A percentile compares a stretch with the other conserved stretches of the same genome.
Conservation (phyloP, 177 flowering plant genomes). For the Vitis hybrid region DNA sequence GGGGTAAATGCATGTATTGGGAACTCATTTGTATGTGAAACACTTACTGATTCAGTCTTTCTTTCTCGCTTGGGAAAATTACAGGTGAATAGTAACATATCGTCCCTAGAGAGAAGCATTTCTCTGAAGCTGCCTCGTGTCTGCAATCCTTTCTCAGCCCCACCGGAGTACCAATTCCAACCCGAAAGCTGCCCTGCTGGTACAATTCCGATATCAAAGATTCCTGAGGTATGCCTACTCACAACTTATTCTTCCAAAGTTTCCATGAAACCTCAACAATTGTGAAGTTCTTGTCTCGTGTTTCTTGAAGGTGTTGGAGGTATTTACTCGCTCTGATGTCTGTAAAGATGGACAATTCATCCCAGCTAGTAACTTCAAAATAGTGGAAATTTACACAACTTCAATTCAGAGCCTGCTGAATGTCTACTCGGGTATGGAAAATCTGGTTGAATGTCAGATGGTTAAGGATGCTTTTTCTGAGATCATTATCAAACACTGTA, state of each 20-base stretch:
- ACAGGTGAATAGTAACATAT: constrained; percentile 68
- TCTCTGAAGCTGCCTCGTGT: constrained; percentile 28
- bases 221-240: constrained; percentile 53
- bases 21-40: not conserved
- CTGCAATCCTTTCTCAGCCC: constrained; percentile 84
- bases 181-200: constrained; percentile 57
- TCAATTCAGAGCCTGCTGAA: constrained; percentile 65
- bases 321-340: constrained; percentile 47
- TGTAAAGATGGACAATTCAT: constrained; percentile 46
- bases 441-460: constrained; percentile 61
- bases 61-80: not conserved
- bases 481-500: constrained; percentile 63
- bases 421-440: constrained; percentile 69
- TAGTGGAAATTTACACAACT: constrained; percentile 53
- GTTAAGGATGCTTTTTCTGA: constrained; percentile 66
- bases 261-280: no score
- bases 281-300: not conserved
- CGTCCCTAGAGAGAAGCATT: constrained; percentile 22
- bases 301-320: constrained; percentile 42
- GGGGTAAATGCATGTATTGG: constrained; percentile 35
- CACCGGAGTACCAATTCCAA: constrained; percentile 64
- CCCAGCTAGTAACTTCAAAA: constrained; percentile 24
- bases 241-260: no score
- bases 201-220: constrained; percentile 59
- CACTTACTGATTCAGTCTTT: no score